Base-by-base conservation (phyloP, 768 basidiomycete species). In the Stropharia rugosoannulata region DNA sequence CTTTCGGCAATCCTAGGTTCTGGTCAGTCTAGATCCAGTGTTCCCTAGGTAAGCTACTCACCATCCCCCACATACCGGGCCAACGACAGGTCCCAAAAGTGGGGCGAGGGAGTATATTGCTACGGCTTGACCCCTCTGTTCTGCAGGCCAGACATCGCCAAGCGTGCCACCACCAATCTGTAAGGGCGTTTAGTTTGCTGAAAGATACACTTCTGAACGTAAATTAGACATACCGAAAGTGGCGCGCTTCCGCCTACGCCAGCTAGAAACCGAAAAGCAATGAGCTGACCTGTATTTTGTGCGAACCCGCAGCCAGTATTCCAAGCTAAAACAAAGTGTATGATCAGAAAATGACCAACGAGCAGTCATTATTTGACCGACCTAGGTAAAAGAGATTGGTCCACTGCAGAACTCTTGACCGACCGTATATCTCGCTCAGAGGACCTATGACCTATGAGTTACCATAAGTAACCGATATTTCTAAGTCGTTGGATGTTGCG, bases 231-330 rank as follows among this genome's bases (percentile, higher is more conserved):
- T 57, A 89, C 81, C 3, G 82, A 69, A 1, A 89, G 70, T 4
- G 89, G 86, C 0, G 88, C 89, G 51, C 86, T 85, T 0, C 89
- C 90, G 32, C 89, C 90, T 1, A 91, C 56, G 1, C 89, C 89
- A 0, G 87, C 71, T 2, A 90, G 67, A 59, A 91, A 82, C 16
- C 89, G 81, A 62, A 90, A 90, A 0, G 74, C 84, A 46, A 89
- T 80, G 13, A 90, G 70, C 59, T 89, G 80, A 0, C 68, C 70
- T 54, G 76, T 75, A 49, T 74, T 86, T 51, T 78, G 77, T 0
- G 87, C 82, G 54, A 89, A 90, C 0, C 85, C 83, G 60, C 85
- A 86, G 5, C 67, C 85, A n/a, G 83, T 63, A 67, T 81, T 88
- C 87, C 80, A 90, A 8, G 64, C 89, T 75, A 44, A 19, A 22